A percentile compares a stretch with the other conserved stretches of the same genome.
Conservation (phyloP, 129 eudicot species). For the Dittrichia graveolens region DNA sequence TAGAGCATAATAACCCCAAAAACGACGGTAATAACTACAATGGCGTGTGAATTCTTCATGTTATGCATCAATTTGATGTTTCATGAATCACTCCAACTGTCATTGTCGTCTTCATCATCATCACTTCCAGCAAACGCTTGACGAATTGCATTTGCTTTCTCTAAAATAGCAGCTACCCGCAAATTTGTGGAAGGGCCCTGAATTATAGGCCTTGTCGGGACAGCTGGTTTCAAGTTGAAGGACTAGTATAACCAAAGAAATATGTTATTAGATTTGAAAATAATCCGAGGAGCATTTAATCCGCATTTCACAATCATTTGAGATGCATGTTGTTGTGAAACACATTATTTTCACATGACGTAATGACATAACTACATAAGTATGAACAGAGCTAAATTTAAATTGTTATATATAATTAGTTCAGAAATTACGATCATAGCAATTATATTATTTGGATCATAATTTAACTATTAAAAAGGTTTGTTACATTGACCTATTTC, state of each 20-base stretch:
- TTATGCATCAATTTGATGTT: slow-evolving; percentile 26
- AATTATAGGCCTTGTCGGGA: slow-evolving; percentile 66
- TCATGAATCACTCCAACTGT: slow-evolving; percentile 83
- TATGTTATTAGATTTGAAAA: slow-evolving; percentile 19
- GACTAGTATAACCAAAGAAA: slow-evolving; percentile 48
- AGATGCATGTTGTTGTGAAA: slow-evolving; percentile 5
- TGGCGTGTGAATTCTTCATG: slow-evolving; percentile 20
- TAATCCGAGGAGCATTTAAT: too few species aligned
- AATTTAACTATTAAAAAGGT: neutral
- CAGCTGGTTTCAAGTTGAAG: slow-evolving; percentile 80
- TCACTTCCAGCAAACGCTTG: slow-evolving; percentile 90
- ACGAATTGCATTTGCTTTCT: slow-evolving; percentile 83
- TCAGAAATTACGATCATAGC: too few species aligned
- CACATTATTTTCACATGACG: slow-evolving; percentile 11
- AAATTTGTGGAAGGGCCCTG: slow-evolving; percentile 80
- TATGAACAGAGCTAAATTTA: too few species aligned
- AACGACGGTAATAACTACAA: slow-evolving; percentile 32
- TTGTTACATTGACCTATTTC: neutral
- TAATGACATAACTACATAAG: too few species aligned
- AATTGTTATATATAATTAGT: too few species aligned
- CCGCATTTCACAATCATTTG: too few species aligned
- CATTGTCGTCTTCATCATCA: slow-evolving; percentile 70
- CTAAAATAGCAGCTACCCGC: slow-evolving; percentile 83
- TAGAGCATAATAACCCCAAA: slow-evolving; percentile 13
- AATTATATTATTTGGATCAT: neutral